Conservation (phyloP, 2,329 filamentous ascomycete genomes). For the Colletotrichum lupini region DNA sequence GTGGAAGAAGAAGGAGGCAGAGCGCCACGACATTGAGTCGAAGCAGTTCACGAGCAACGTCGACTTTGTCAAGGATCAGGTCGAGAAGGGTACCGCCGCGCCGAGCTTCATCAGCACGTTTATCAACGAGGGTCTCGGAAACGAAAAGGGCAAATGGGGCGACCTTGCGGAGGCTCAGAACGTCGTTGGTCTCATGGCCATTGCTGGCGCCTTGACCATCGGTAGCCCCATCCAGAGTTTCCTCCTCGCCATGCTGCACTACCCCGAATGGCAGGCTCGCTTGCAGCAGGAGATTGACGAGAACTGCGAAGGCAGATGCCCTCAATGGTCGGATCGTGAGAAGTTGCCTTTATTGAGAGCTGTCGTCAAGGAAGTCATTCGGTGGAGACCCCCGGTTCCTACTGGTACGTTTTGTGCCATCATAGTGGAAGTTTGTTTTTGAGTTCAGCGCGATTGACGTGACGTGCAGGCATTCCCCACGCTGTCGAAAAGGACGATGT, state of each 20-base stretch:
- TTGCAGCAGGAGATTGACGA: constrained; percentile 54
- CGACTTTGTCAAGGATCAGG: constrained; percentile 47
- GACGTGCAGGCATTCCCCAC: constrained; percentile 57
- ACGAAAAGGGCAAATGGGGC: constrained; percentile 42
- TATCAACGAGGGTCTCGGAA: constrained; percentile 45
- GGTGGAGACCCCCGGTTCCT: constrained; percentile 66
- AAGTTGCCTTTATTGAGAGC: constrained; percentile 52
- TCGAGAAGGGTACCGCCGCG: constrained; percentile 45
- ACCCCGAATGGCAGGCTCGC: constrained; percentile 47
- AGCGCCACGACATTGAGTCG: constrained; percentile 52
- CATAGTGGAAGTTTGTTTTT: background rate
- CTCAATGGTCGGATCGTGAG: constrained; percentile 52
- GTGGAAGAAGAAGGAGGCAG: constrained; percentile 57
- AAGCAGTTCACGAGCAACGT: constrained; percentile 51
- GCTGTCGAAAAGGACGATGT: constrained; percentile 62
- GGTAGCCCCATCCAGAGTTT: constrained; percentile 54
- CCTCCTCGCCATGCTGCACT: constrained; percentile 43
- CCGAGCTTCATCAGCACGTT: constrained; percentile 57
- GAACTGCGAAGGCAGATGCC: constrained; percentile 52
- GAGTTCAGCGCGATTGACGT: constrained; percentile 21
- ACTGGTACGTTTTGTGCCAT: constrained; percentile 50
- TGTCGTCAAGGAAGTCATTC: constrained; percentile 55
- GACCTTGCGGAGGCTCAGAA: constrained; percentile 52
- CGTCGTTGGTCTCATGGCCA: constrained; percentile 59
- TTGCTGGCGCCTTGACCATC: constrained; percentile 55